A percentile compares a stretch with the other conserved stretches of the same genome.
Evolutionary conservation across 2,329 filamentous ascomycete genomes (phyloP).

Genomic region (Pseudocercospora ulei): DNA sequence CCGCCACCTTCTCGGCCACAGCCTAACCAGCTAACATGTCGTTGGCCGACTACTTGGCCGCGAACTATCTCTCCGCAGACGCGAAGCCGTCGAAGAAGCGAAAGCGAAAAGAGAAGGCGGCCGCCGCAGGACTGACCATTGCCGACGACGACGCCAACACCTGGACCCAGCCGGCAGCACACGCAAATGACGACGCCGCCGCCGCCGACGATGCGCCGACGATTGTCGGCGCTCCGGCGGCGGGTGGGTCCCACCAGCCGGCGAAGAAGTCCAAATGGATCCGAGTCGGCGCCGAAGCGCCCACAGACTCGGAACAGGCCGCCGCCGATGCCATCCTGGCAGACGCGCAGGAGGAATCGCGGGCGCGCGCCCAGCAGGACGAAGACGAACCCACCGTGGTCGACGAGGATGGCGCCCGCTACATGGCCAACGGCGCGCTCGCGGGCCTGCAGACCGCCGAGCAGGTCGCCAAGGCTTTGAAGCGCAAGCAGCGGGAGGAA

Average conservation of each 20-base stretch:
- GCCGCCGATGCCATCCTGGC: slow-evolving; percentile 47
- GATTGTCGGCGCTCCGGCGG: slow-evolving; percentile 41
- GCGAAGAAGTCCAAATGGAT: slow-evolving; percentile 82
- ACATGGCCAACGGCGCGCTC: slow-evolving; percentile 78
- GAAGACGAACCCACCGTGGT: slow-evolving; percentile 44
- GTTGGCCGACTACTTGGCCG: slow-evolving; percentile 76
- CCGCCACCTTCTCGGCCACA: slow-evolving; percentile 1
- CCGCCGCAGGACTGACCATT: slow-evolving; percentile 38
- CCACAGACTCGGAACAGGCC: slow-evolving; percentile 48
- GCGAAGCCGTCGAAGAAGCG: slow-evolving; percentile 46
- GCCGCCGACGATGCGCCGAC: slow-evolving; percentile 47
- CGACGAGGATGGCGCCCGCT: slow-evolving; percentile 43
- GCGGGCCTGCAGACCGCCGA: slow-evolving; percentile 79
- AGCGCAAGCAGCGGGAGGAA: slow-evolving; percentile 58
- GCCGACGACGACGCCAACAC: slow-evolving; percentile 47
- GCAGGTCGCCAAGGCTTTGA: slow-evolving; percentile 52
- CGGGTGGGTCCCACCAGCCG: slow-evolving; percentile 43
- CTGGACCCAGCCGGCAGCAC: slow-evolving; percentile 42
- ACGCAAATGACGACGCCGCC: slow-evolving; percentile 50
- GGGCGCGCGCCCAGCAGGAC: slow-evolving; percentile 28
- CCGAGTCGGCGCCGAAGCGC: slow-evolving; percentile 49
- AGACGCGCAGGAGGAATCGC: slow-evolving; percentile 31
- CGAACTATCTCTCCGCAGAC: slow-evolving; percentile 74
- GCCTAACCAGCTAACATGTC: slow-evolving; percentile 41
- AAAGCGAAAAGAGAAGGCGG: slow-evolving; percentile 37